Evolutionary conservation across 164 flowering plant species (phyloP), one percentile per base, ranked within the genome.

Genomic region (Platanus orientalis): DNA sequence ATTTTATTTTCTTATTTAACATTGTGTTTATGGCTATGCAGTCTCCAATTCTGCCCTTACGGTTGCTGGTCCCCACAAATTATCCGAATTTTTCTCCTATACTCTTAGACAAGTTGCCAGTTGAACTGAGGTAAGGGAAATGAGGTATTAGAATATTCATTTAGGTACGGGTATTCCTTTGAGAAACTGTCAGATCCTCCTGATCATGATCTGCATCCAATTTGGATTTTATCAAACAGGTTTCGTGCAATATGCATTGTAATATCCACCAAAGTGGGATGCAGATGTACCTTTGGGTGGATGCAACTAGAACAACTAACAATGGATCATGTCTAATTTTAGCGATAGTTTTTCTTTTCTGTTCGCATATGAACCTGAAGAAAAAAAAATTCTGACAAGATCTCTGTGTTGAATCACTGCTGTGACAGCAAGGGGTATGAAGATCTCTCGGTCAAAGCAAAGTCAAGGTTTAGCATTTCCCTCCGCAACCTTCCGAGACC

Each of bases 21-120:
- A 25, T 19, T 60, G 5, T 45, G 2, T 64, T 62, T 59, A 6
- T 34, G 54, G 44, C 49, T 61, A 11, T 87, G 82, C 88, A 91
- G 98, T 82, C 90, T 21, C 95, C 88, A 45, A 91, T 89, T 76
- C 85, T 76, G 66, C 96, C 95, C 2, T 52, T 91, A 54, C 69
- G 87, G 42, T 69, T 94, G 81, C 90, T 94, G 2, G 76, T 91
- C 66, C 98, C 98, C 17, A 28, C 76, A 47, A 81, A 81, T 74
- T 94, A 94, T 75, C 98, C 96, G 26, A 87, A 69, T 75, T 83
- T 84, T 74, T 91, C 95, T 4, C 98, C 95, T 4, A 69, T 84
- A 61, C 78, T 94, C 12, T 60, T 91, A 54, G 97, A 91, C 80
- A 94, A 84, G 73, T 76, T 89, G 58, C 93, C 95, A 1, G 84